Base-by-base conservation (phyloP, 495 filamentous ascomycete genomes). In the Friedmanniomyces endolithicus region DNA sequence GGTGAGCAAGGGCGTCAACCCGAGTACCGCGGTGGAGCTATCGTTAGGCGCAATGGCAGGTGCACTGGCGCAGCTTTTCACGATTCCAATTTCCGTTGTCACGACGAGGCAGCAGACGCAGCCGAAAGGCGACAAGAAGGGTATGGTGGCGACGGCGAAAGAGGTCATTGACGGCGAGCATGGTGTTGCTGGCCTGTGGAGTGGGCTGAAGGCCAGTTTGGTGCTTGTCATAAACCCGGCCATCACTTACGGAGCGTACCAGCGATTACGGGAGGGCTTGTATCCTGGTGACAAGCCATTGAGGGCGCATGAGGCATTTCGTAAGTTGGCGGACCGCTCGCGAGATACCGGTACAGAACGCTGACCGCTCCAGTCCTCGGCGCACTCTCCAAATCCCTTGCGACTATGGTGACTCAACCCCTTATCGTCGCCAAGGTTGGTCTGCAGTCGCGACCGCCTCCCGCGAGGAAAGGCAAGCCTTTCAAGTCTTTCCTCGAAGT, bases 401-500 rank as follows among this genome's bases (percentile, higher is more conserved):
- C 92, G 40, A 99, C 92, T 1, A 85, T 97, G 56, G 82, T 75
- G 50, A 99, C 92, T 17, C 92, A 99, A 68, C 92, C 92, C 40
- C 72, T 99, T 55, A 99, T 99, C 63, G 94, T 99, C 53, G 94
- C 92, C 53, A 99, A 99, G 72, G 92, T 97, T 41, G 88, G 92
- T 49, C 75, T 97, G 50, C 92, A 99, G 68, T 95, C 89, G 40
- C 84, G 85, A 49, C 92, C 92, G 6, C 92, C 90, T 2, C 82
- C 90, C 55, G 75, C 79, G 34, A 77, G 90, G 16, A 71, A 88
- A 52, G 90, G 90, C 43, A 95, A 94, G 72, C 89, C 85, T 1
- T 99, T 97, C 72, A 95, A 90, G 73, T 85, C 82, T 51, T 97
- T 99, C 59, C 72, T 83, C 45, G 92, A 99, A 68, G 92, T 99